These are phyloP conservation scores for Boletellus sp. DNA, from an alignment of 768 basidiomycete genomes.

Conservation along the genomic window DNA sequence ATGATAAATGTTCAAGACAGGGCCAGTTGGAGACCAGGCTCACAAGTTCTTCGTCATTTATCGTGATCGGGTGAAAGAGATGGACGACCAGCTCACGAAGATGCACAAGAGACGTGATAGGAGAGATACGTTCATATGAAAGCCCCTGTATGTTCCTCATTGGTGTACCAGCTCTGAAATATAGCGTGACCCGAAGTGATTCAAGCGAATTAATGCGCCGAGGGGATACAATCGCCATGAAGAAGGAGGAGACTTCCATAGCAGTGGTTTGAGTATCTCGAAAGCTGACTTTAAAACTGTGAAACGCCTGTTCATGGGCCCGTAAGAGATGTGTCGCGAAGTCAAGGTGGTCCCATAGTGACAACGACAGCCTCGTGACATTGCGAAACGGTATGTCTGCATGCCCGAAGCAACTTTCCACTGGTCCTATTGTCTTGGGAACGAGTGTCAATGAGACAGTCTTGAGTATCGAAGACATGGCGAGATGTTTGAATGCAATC, in stretches of 20 bases:
- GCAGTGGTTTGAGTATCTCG: too few species aligned
- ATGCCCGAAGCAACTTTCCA: neutral
- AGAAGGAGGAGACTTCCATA: neutral
- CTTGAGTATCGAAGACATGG: neutral
- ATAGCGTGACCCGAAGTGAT: neutral
- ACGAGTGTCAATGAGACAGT: neutral
- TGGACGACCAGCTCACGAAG: constrained; percentile 2
- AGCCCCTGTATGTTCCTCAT: neutral
- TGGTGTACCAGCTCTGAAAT: too few species aligned
- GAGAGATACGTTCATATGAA: neutral
- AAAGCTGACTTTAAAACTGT: neutral
- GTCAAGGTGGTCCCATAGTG: neutral
- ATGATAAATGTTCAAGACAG: neutral
- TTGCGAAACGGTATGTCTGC: constrained; percentile 1
- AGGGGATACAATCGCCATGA: neutral
- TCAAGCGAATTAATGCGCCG: constrained; percentile 3
- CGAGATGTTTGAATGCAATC: neutral
- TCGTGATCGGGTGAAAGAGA: neutral
- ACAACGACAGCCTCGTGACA: neutral
- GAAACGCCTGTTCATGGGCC: neutral
- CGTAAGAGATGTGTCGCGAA: neutral
- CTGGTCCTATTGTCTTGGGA: neutral
- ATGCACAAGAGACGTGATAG: neutral
- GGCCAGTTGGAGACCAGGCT: constrained; percentile 1
- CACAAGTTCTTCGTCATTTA: neutral